These are phyloP conservation scores for Zarea fungicola DNA, from an alignment of 2,329 filamentous ascomycete genomes.

Conservation along the genomic window DNA sequence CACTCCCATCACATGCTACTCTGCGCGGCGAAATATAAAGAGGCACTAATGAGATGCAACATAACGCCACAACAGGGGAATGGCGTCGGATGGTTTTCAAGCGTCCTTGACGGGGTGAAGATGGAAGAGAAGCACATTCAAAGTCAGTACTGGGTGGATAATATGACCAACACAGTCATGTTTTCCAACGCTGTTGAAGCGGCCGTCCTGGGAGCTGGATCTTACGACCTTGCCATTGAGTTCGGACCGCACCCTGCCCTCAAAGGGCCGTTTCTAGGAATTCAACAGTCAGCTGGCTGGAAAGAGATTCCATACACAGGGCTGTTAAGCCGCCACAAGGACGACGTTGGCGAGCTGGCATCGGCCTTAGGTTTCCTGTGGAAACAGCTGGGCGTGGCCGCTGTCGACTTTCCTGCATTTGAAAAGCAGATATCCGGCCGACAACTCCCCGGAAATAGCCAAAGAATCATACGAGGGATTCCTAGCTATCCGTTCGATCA, in stretches of 20 bases:
- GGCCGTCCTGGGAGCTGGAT: not conserved
- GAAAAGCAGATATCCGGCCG: too few species aligned
- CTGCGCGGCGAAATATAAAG: not conserved
- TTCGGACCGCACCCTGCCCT: constrained; percentile 44
- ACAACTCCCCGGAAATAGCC: too few species aligned
- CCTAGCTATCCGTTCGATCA: too few species aligned
- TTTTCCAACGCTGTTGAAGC: constrained; percentile 7
- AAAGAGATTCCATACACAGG: constrained; percentile 35
- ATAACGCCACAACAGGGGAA: not conserved
- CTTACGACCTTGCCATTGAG: constrained; percentile 32
- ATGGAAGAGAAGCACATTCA: not conserved
- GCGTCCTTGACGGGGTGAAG: not conserved
- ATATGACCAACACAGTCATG: constrained; percentile 13
- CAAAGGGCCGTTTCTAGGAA: constrained; percentile 30
- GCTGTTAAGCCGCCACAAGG: constrained; percentile 36
- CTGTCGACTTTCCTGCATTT: too few species aligned
- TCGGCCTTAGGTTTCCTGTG: constrained; percentile 24
- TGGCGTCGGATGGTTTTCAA: not conserved
- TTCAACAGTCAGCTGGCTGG: constrained; percentile 24
- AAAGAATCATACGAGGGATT: too few species aligned
- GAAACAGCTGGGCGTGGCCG: too few species aligned
- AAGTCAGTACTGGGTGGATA: constrained; percentile 14
- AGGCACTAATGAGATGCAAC: not conserved
- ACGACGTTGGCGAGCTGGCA: constrained; percentile 39
- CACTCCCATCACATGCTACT: constrained; percentile 25